Evolutionary conservation across 257 asterid species (phyloP), one percentile per base, ranked within the genome.

Genomic region (Ehretia macrophylla): DNA sequence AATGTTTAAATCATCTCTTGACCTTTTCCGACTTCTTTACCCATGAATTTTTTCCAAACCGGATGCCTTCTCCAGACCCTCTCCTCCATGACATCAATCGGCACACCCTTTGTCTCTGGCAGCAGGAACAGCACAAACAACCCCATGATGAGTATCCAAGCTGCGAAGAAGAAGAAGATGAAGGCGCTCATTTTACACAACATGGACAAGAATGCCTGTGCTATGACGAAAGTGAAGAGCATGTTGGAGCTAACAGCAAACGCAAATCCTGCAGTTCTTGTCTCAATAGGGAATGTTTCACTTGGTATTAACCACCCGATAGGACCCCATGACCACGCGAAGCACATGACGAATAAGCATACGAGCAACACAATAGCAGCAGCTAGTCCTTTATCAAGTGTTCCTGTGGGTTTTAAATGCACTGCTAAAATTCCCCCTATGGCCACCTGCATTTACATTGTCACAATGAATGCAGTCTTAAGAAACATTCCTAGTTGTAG

Each of bases 281-380:
- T 83, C 68, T 87, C 96, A 37, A 87, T 5, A 0, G 96, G 96
- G 78, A 78, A 85, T 4, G 82, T 76, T 56, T 87, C 96, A 20
- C 89, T 79, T 0, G 96, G 94, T 8, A 87, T 74, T 4, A 85
- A 56, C 96, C 95, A 85, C 0, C 95, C 91, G 44, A 87, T 70
- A 0, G 94, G 96, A 0, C 96, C 94, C 95, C 92, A 87, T 1
- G 96, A 87, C 96, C 96, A 85, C 0, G 96, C 91, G 42, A 87
- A 87, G 5, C 85, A 58, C 91, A 83, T 83, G 17, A 87, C 96
- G 12, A 64, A 87, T 10, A 72, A 11, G 56, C 96, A 85, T 35
- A 85, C 82, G 0, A 87, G 69, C 10, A 75, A 63, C 50, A 87
- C 91, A 67, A 87, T 88, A 1, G 62, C 13, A 0, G 59, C 38